Evolutionary conservation across 441 rosid genomes (phyloP).

Genomic region (Biscutella laevigata): DNA sequence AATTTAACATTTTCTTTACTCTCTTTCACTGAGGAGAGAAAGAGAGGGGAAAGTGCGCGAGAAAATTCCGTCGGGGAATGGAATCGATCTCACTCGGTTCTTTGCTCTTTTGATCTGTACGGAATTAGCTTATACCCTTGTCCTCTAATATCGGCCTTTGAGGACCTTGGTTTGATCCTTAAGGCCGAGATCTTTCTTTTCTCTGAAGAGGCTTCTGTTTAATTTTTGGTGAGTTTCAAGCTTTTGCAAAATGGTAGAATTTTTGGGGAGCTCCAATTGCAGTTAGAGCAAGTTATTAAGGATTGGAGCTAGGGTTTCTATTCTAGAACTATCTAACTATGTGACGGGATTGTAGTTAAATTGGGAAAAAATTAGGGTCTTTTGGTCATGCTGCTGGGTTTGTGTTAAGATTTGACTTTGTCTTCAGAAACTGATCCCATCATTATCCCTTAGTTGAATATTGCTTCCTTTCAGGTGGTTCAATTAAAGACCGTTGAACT

Average conservation of each 20-base stretch:
- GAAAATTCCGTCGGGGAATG: background rate
- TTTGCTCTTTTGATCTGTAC: slow-evolving; percentile 25
- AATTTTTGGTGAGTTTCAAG: slow-evolving; percentile 20
- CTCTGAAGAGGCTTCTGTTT: slow-evolving; percentile 5
- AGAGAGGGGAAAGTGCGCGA: slow-evolving; percentile 1
- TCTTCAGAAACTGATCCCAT: slow-evolving; percentile 5
- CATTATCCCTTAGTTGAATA: slow-evolving; percentile 10
- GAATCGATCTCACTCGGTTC: slow-evolving; percentile 23
- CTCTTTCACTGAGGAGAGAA: slow-evolving; percentile 7
- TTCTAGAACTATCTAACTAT: slow-evolving; percentile 9
- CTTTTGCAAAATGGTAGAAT: slow-evolving; percentile 14
- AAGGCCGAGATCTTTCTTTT: slow-evolving; percentile 21
- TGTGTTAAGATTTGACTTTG: slow-evolving; percentile 16
- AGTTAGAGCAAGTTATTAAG: background rate
- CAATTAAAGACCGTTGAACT: slow-evolving; percentile 11
- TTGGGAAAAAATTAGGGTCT: background rate
- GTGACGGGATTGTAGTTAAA: background rate
- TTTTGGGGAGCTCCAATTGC: slow-evolving; percentile 7
- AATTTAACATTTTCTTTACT: slow-evolving; percentile 11
- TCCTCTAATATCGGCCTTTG: background rate
- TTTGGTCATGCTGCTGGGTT: slow-evolving; percentile 14
- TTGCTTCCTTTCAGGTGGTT: slow-evolving; percentile 17
- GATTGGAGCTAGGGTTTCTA: slow-evolving; percentile 21
- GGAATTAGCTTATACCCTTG: slow-evolving; percentile 6
- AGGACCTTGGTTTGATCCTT: slow-evolving; percentile 23